These are phyloP conservation scores for Durusdinium trenchii DNA, from an alignment of 73 alveolate species.

Conservation along the genomic window DNA sequence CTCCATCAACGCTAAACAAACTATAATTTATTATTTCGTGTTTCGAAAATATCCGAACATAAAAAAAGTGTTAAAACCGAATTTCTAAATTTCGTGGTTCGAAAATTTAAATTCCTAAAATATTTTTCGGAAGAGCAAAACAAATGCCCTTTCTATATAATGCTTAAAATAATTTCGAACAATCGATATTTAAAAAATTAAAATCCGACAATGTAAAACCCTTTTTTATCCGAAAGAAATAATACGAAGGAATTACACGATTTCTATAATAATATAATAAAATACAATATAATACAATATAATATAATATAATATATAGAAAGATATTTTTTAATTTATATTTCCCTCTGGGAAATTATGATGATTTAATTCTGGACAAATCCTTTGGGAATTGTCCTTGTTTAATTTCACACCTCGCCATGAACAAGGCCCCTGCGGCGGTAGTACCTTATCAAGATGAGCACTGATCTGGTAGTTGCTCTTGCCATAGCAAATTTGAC, in stretches of 20 bases:
- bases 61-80: no score
- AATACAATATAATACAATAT: not conserved
- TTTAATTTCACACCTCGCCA: conserved; percentile 7
- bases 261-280: no score
- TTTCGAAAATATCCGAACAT: no score
- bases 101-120: not conserved
- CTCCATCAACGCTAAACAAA: no score
- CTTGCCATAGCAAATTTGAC: no score
- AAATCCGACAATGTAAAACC: no score
- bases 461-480: not conserved
- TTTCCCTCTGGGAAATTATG: not conserved
- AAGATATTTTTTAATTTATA: not conserved
- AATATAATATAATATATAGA: not conserved
- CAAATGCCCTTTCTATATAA: not conserved
- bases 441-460: conserved; percentile 28
- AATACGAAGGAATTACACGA: no score
- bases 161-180: no score
- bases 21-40: no score
- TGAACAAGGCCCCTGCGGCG: conserved; percentile 69
- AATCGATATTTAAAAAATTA: no score
- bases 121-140: not conserved
- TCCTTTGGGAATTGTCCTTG: not conserved
- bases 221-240: no score
- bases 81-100: no score
- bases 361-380: not conserved